These are phyloP conservation scores for Calonectria ilicicola DNA, from an alignment of 2,329 filamentous ascomycete genomes.

Conservation along the genomic window DNA sequence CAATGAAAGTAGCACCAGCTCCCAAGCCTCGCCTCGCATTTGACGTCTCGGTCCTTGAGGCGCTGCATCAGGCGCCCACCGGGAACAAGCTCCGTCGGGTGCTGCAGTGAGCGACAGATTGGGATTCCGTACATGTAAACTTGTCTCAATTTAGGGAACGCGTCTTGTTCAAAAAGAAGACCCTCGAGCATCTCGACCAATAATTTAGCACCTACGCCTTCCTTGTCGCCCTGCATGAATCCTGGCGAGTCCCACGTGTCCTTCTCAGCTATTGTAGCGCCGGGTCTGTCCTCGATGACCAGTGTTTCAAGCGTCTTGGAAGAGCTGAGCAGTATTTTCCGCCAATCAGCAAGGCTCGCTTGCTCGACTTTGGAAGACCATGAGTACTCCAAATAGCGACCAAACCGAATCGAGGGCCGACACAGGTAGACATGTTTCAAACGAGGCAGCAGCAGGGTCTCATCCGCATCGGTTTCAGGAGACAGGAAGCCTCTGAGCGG, in stretches of 20 bases:
- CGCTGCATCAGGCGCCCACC: background rate
- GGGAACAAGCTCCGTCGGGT: background rate
- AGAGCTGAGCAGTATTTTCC: background rate
- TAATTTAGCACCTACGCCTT: background rate
- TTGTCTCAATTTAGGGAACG: background rate
- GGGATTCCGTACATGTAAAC: conserved; percentile 27
- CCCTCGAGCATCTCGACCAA: background rate
- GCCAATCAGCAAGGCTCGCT: background rate
- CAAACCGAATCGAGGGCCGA: background rate
- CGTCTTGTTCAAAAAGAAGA: background rate
- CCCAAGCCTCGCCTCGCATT: conserved; percentile 24
- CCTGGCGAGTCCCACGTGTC: background rate
- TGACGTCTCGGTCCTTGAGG: background rate
- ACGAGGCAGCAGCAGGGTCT: background rate
- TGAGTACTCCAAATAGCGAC: background rate
- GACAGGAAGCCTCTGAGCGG: background rate
- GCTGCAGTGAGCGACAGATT: accelerated
- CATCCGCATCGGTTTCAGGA: background rate
- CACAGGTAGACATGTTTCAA: background rate
- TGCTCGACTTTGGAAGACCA: background rate
- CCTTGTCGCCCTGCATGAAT: background rate
- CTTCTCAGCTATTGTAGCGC: background rate
- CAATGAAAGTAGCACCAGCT: conserved; percentile 28
- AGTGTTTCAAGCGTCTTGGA: background rate
- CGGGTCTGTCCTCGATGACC: background rate